These are phyloP conservation scores for Solanum neorickii DNA, from an alignment of 257 asterid species.

Conservation along the genomic window DNA sequence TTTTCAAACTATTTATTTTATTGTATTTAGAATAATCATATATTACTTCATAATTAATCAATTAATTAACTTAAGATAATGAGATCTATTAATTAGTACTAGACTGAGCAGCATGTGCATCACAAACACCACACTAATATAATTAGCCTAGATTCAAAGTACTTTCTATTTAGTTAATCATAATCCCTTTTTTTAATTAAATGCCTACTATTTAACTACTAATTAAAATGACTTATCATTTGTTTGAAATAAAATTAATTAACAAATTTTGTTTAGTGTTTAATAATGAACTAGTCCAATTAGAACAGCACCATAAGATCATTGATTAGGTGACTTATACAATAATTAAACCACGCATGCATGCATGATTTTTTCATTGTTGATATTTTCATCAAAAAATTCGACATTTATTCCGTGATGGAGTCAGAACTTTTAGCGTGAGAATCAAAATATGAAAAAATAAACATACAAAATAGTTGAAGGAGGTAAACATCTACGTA, in stretches of 20 bases:
- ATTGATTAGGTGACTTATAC: background rate
- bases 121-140: background rate
- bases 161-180: background rate
- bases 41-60: background rate
- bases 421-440: background rate
- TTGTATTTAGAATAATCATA: background rate
- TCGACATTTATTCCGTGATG: background rate
- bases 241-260: background rate
- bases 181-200: background rate
- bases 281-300: background rate
- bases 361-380: background rate
- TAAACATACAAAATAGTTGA: background rate
- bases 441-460: accelerated
- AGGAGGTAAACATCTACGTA: background rate
- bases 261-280: background rate
- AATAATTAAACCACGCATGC: background rate
- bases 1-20: background rate
- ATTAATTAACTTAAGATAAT: background rate
- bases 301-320: background rate
- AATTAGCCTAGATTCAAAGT: background rate
- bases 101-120: background rate
- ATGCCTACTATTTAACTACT: background rate
- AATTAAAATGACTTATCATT: background rate
- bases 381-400: no score
- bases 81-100: background rate